These are phyloP conservation scores for Saccharomyces pastorianus DNA, from an alignment of 1,139 yeast species.

Conservation along the genomic window DNA sequence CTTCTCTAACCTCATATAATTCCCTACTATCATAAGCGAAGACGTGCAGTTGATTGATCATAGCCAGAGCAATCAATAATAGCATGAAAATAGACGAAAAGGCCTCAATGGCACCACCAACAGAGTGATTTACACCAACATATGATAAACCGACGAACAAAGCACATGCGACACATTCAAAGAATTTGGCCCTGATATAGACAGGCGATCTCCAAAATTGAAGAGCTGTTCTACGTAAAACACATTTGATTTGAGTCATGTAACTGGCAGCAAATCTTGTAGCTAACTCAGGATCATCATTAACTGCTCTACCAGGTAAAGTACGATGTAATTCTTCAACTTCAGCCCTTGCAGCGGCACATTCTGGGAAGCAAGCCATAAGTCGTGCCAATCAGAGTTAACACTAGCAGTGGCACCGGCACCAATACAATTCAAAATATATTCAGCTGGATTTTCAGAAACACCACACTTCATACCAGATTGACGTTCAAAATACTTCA, in stretches of 20 bases:
- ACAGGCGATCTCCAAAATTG: constrained; percentile 47
- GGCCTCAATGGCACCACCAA: constrained; percentile 43
- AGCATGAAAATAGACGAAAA: constrained; percentile 52
- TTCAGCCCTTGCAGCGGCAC: constrained; percentile 33
- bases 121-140: constrained; percentile 35
- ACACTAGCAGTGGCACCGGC: constrained; percentile 59
- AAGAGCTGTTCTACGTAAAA: constrained; percentile 36
- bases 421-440: constrained; percentile 55
- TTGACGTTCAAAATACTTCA: constrained; percentile 49
- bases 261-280: constrained; percentile 35
- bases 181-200: constrained; percentile 41
- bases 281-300: constrained; percentile 29
- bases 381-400: constrained; percentile 40
- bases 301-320: constrained; percentile 22
- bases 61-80: constrained; percentile 42
- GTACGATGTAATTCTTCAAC: constrained; percentile 31
- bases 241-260: constrained; percentile 36
- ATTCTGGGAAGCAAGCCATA: constrained; percentile 42
- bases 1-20: constrained; percentile 54
- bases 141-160: constrained; percentile 47
- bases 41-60: constrained; percentile 51
- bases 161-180: constrained; percentile 42
- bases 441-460: constrained; percentile 59
- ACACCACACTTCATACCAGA: constrained; percentile 41
- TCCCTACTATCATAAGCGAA: constrained; percentile 42